Evolutionary conservation across 352 stramenopile genomes (phyloP), one percentile per base, ranked within the genome.

Genomic region (Globisporangium acanthophoron): DNA sequence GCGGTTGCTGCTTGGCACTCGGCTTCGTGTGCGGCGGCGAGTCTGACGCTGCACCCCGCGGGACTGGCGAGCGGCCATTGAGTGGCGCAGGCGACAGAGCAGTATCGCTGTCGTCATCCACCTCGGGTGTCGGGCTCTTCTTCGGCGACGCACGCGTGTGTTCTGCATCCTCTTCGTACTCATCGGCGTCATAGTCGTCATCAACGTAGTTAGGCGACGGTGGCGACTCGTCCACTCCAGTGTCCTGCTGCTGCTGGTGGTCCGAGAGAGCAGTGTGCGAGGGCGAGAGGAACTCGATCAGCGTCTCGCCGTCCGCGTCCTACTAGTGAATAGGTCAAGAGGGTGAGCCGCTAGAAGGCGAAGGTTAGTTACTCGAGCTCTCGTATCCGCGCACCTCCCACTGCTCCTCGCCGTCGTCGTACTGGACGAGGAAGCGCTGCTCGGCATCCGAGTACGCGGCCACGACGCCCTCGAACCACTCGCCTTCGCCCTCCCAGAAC

Each of bases 341-440:
- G 43, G 3, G 40, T 16, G 40, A 45, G n/a, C 40, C 13, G 40
- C 24, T 27, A 27, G 24, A 27, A 27, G 24, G 24, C 24, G 24
- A 27, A 27, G 24, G 24, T 27, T 27, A 27, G 24, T 27, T 27
- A 27, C 24, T 27, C n/a, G 8, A 20, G 41, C 41, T 11, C 53
- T 12, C n/a, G 62, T 41, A 8, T 49, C 55, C 5, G 27, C 46
- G 45, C 9, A 62, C 68, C 76, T 92, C 82, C 82, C 82, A 92
- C 57, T 89, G 82, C 64, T 88, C 69, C 52, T 92, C 79, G 33
- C 82, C 78, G 57, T 92, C 82, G 51, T 88, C 78, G 48, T 91
- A 91, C 53, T 73, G 57, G n/a, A 91, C 65, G 56, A 76, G 87
- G 54, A 80, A 88, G 18, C 80, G 78, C 18, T 13, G 44, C 31